phyloP scores from a whole-genome alignment of 306 rosid genomes.

The Coriaria nepalensis region DNA sequence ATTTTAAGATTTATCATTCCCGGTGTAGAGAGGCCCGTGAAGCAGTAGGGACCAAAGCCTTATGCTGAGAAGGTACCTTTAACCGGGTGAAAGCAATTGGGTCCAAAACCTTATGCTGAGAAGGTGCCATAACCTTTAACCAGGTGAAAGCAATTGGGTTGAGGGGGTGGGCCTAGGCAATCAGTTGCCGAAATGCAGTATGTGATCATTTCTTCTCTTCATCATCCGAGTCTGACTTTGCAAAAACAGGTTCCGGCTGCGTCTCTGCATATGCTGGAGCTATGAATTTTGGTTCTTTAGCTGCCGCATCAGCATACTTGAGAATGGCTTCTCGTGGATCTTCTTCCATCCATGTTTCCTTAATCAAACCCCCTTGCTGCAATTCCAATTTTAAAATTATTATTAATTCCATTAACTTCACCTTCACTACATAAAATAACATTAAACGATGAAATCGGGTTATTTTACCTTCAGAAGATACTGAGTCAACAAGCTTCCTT shows the following conservation, averaged over 20 bases:
- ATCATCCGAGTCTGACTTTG: conserved; percentile 86
- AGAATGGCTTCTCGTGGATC: conserved; percentile 97
- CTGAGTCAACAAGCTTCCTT: conserved; percentile 94
- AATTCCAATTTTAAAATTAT: not conserved
- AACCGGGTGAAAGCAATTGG: too few relatives aligned
- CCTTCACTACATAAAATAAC: not conserved
- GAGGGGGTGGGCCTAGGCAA: too few relatives aligned
- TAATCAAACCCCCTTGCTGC: conserved; percentile 94
- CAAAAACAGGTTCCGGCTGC: conserved; percentile 80
- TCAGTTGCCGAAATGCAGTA: not conserved
- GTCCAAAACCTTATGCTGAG: too few relatives aligned
- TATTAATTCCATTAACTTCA: too few relatives aligned
- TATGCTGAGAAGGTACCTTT: too few relatives aligned
- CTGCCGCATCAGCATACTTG: conserved; percentile 84
- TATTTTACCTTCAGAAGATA: conserved; percentile 74
- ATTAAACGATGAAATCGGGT: not conserved
- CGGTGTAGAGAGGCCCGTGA: too few relatives aligned
- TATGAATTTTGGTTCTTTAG: conserved; percentile 73
- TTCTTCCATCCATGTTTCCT: conserved; percentile 99
- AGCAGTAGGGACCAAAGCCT: too few relatives aligned
- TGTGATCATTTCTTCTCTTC: conserved; percentile 50
- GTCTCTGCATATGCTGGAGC: conserved; percentile 96
- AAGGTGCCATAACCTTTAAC: too few relatives aligned
- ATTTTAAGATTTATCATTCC: too few relatives aligned
- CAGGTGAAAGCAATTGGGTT: too few relatives aligned